Evolutionary conservation across 495 filamentous ascomycete genomes (phyloP).

Genomic region (Neurospora africana): DNA sequence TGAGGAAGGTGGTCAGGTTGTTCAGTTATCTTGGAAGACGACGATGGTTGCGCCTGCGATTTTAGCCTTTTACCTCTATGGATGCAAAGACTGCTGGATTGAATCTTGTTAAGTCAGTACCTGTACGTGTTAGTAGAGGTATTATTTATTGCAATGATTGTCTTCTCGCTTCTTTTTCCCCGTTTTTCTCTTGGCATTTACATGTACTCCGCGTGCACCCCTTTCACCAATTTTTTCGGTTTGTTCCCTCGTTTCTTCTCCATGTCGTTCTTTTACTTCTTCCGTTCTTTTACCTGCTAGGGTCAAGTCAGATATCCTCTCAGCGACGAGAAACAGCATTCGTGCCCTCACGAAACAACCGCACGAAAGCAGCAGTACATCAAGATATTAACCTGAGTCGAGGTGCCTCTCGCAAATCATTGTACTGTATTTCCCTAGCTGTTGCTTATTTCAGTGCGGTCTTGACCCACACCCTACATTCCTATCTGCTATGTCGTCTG

Average conservation of each 20-base stretch:
- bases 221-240: background rate
- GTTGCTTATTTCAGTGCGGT: background rate
- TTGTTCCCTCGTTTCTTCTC: background rate
- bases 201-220: background rate
- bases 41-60: background rate
- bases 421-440: background rate
- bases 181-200: background rate
- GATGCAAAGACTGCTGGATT: background rate
- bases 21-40: background rate
- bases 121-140: background rate
- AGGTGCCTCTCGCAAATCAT: background rate
- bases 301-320: background rate
- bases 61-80: background rate
- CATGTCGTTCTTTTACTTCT: background rate
- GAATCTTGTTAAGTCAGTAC: background rate
- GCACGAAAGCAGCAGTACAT: background rate
- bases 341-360: background rate
- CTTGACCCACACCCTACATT: background rate
- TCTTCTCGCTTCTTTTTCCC: background rate
- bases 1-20: background rate
- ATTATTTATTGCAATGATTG: background rate
- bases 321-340: background rate
- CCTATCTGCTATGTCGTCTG: background rate
- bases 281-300: background rate
- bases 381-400: background rate